Evolutionary conservation across 78 protist species (phyloP).

Genomic region (Dictyostelium capitatum): DNA sequence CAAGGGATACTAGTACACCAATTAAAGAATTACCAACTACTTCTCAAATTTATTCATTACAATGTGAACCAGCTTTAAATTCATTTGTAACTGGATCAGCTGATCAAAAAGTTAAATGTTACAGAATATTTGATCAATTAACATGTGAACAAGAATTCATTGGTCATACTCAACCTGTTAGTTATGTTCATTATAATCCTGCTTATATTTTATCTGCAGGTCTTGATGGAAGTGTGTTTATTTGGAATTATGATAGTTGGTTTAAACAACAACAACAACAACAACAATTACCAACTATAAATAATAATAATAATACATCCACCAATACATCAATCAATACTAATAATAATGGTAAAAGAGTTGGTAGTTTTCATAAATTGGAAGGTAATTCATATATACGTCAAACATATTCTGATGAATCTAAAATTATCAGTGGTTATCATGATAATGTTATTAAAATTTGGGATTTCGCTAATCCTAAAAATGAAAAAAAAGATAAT

Average conservation of each 20-base stretch:
- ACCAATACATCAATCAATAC: not conserved
- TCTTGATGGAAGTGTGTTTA: constrained; percentile 9
- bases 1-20: not conserved
- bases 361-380: constrained; percentile 10
- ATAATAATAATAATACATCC: not conserved
- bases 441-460: constrained; percentile 25
- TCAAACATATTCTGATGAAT: constrained; percentile 26
- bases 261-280: not conserved
- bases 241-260: constrained; percentile 37
- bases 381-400: constrained; percentile 30
- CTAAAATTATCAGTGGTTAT: constrained; percentile 49
- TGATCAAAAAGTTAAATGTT: constrained; percentile 18
- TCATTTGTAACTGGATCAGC: constrained; percentile 30
- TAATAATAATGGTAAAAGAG: not conserved
- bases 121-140: not conserved
- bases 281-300: not conserved
- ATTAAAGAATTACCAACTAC: not conserved
- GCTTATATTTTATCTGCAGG: constrained; percentile 4
- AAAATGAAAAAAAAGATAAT: not conserved
- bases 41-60: constrained; percentile 14
- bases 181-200: constrained; percentile 3
- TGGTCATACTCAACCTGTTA: constrained; percentile 24
- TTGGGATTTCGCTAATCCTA: constrained; percentile 27
- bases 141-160: not conserved
- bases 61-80: constrained; percentile 30